Evolutionary conservation across 2,329 filamentous ascomycete genomes (phyloP).

Genomic region (Thyridium curvatum): DNA sequence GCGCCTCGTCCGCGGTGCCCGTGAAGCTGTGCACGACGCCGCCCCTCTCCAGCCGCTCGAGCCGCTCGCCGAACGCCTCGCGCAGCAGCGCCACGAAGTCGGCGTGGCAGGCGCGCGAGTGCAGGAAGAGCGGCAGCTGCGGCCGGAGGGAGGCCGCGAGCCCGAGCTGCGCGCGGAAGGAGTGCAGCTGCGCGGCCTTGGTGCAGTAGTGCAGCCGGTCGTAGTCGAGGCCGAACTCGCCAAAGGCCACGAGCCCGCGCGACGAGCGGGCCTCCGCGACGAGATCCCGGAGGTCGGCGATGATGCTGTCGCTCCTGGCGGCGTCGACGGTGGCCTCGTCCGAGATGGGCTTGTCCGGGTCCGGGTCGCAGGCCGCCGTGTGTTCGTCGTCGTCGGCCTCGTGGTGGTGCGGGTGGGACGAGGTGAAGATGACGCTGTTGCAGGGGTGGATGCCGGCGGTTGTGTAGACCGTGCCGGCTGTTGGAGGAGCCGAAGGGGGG

Average conservation of each 20-base stretch:
- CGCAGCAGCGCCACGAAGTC: constrained; percentile 76
- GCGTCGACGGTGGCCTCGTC: constrained; percentile 31
- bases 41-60: constrained; percentile 63
- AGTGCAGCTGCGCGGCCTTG: constrained; percentile 73
- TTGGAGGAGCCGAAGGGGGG: too few species aligned
- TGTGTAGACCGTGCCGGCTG: constrained; percentile 76
- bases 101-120: constrained; percentile 78
- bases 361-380: constrained; percentile 46
- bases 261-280: constrained; percentile 50
- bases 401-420: constrained; percentile 35
- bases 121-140: constrained; percentile 83
- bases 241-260: constrained; percentile 68
- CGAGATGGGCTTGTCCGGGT: constrained; percentile 38
- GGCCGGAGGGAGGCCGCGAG: constrained; percentile 64
- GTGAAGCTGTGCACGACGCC: constrained; percentile 96
- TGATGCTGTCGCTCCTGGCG: constrained; percentile 38
- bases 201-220: constrained; percentile 81
- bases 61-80: constrained; percentile 45
- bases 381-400: constrained; percentile 37
- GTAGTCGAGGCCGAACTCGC: constrained; percentile 95
- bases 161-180: constrained; percentile 77
- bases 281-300: constrained; percentile 57
- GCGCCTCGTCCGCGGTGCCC: constrained; percentile 79
- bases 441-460: constrained; percentile 96
- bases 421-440: constrained; percentile 71